Conservation (phyloP, 2,329 filamentous ascomycete species). For the Cryphonectria parasitica region DNA sequence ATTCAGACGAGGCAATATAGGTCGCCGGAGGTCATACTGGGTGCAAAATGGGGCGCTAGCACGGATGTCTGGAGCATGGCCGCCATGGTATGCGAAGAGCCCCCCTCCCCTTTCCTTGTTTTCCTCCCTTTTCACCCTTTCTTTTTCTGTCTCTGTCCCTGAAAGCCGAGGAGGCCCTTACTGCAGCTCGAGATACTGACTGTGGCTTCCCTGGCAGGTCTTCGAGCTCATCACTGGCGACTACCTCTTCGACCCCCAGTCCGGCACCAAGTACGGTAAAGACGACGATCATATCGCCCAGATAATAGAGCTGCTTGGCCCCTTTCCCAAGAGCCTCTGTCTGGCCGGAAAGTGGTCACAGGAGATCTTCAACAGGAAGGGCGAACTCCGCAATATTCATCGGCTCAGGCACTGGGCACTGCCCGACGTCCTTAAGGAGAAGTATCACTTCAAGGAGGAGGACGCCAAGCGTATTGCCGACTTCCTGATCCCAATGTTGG, state of each 20-base stretch:
- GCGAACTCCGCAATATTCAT: constrained; percentile 96
- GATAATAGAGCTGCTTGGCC: constrained; percentile 94
- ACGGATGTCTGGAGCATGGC: constrained; percentile 99
- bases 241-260: constrained; percentile 97
- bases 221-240: constrained; percentile 98
- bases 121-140: too few species aligned
- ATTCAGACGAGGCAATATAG: constrained; percentile 98
- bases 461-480: constrained; percentile 78
- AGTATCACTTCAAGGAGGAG: constrained; percentile 90
- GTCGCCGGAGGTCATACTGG: constrained; percentile 95
- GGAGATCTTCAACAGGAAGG: constrained; percentile 98
- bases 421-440: constrained; percentile 89
- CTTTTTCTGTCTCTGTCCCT: not conserved
- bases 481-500: constrained; percentile 89
- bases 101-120: constrained; percentile 52
- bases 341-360: constrained; percentile 95
- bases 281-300: constrained; percentile 99
- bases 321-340: constrained; percentile 90
- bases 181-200: constrained; percentile 54
- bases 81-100: constrained; percentile 74
- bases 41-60: constrained; percentile 98
- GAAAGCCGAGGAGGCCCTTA: not conserved
- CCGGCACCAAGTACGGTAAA: constrained; percentile 98
- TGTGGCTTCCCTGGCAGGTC: constrained; percentile 60
- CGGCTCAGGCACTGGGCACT: constrained; percentile 94